Evolutionary conservation across 1,284 basidiomycete species (phyloP).

Genomic region (Leccinum proximum): DNA sequence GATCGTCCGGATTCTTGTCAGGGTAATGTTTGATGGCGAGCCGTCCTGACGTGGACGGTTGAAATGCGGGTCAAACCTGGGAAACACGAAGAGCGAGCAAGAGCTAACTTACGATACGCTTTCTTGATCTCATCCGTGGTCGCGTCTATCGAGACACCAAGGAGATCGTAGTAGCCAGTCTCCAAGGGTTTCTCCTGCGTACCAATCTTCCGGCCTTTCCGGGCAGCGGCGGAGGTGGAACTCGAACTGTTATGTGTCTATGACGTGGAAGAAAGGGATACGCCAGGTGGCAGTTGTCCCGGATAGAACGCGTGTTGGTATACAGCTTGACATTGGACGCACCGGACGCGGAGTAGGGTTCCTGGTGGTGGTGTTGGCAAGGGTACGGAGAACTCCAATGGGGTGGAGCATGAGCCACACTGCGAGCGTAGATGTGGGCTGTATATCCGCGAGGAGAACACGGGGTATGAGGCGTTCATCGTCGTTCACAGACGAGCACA

Average conservation of each 20-base stretch:
- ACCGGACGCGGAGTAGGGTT: slow-evolving; percentile 66
- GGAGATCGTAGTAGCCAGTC: slow-evolving; percentile 85
- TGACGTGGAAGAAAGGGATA: slow-evolving; percentile 10
- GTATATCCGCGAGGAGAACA: slow-evolving; percentile 57
- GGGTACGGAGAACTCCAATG: slow-evolving; percentile 76
- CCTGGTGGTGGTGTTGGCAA: slow-evolving; percentile 60
- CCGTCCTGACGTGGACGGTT: slow-evolving; percentile 50
- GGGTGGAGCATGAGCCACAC: slow-evolving; percentile 59
- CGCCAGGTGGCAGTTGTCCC: slow-evolving; percentile 45
- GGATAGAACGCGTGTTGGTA: slow-evolving; percentile 65
- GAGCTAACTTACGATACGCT: slow-evolving; percentile 70
- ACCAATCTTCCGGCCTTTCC: slow-evolving; percentile 69
- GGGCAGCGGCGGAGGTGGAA: slow-evolving; percentile 16
- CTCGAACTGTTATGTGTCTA: slow-evolving; percentile 15
- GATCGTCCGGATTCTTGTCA: slow-evolving; percentile 94
- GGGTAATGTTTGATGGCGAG: slow-evolving; percentile 93
- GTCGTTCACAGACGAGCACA: slow-evolving; percentile 17
- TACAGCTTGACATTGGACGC: slow-evolving; percentile 59
- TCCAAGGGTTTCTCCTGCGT: slow-evolving; percentile 90
- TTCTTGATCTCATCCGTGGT: slow-evolving; percentile 92
- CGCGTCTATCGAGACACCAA: slow-evolving; percentile 74
- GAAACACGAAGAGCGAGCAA: neutral
- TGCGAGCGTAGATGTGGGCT: slow-evolving; percentile 60
- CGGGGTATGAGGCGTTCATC: slow-evolving; percentile 32
- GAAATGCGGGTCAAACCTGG: neutral